Base-by-base conservation (phyloP, 768 basidiomycete species). In the Tubosaeta brunneosetosa region DNA sequence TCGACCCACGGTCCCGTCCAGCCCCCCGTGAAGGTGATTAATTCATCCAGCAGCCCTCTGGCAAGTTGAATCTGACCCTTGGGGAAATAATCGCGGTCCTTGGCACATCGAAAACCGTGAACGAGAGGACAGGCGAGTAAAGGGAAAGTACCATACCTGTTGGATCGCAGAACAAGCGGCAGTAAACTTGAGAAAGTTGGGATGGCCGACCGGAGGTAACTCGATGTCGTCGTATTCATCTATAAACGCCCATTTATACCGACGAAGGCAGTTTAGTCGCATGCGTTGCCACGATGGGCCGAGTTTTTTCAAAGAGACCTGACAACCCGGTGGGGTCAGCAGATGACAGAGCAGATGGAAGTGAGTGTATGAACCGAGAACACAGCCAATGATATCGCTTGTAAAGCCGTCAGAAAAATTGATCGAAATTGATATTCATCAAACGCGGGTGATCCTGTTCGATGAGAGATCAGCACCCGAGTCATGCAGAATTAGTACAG, bases 221-320 rank as follows among this genome's bases (percentile, higher is more conserved):
- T 73, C 66, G 10, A 78, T 71, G n/a, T 72, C 69, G 6, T 81
- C 78, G 57, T 88, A 88, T 45, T 80, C 79, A 0, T 76, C 68
- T 22, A 72, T 65, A 56, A 84, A 88, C 0, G 86, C 83, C 89
- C 89, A 91, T 61, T 91, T 91, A 60, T 88, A 88, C 33, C 89
- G 77, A 13, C 83, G 76, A 36, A 74, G 64, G 61, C 85, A 83
- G 59, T 82, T 85, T 40, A 82, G 75, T 22, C 75, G 69, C 57
- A 79, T 75, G 17, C 77, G 78, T 45, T 73, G 71, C 73, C 76
- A 77, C 17, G 79, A 72, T 12, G 77, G 71, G 2, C 75, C 75
- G 17, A 80, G 66, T 13, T 74, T 62, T 16, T 75, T 74, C 49
- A 80, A 65, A 3, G 78, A 77, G 11, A 79, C 71, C 83, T 86